Base-by-base conservation (phyloP, 495 filamentous ascomycete genomes). In the Haplographium delicatum region DNA sequence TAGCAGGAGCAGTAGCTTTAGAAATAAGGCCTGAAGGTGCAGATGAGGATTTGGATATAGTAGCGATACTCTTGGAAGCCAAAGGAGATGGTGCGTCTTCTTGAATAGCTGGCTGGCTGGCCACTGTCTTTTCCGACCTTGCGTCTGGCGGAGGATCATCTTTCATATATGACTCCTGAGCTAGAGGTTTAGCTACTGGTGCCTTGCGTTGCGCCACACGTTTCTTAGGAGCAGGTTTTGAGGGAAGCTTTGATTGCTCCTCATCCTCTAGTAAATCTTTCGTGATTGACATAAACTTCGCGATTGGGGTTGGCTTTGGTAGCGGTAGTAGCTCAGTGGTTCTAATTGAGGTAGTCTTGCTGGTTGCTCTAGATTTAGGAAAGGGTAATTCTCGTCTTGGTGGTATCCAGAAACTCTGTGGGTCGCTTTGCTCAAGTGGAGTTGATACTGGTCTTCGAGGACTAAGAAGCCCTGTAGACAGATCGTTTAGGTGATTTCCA, bases 301-400 rank as follows among this genome's bases (percentile, higher is more conserved):
- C 22, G 5, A 19, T 20, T 20, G 31, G 37, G 10, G 51, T 56
- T 46, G 43, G 37, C 20, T 50, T 42, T 13, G 51, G 37, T 22
- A 52, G 25, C 25, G 30, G 30, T 31, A 47, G 35, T 16, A 51
- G 41, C 11, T 47, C 50, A 16, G 16, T 27, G 18, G n/a, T n/a
- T n/a, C n/a, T n/a, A n/a, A 30, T 35, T 13, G 50, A 40, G 4
- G 50, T 22, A 24, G 46, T 19, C 9, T 25, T 18, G 28, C 18
- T 34, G 7, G 33, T 3, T 5, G 45, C 35, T 20, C 18, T 38
- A 43, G 56, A 38, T 8, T 56, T 57, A 31, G 51, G 48, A 44
- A 71, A 68, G 5, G 68, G 66, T 15, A 70, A 39, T 38, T 64
- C 65, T 22, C 66, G 64, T 35, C 41, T 56, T n/a, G 68, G 67